Conservation (phyloP, 345 rosid genomes). For the Turritis glabra region DNA sequence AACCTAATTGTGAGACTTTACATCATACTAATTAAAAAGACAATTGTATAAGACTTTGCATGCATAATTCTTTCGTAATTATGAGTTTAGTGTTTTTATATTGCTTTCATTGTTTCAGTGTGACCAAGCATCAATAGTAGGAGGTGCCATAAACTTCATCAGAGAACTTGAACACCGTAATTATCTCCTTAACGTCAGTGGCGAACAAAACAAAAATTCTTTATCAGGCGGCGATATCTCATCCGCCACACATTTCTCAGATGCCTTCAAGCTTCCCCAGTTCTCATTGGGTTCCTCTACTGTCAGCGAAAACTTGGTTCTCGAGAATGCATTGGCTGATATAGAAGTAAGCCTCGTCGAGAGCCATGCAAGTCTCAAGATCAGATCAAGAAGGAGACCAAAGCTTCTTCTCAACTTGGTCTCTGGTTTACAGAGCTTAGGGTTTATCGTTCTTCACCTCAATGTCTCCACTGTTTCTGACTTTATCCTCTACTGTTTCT, state of each 20-base stretch:
- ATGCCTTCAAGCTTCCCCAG: conserved; percentile 70
- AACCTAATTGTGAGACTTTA: neutral
- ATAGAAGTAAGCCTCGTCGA: conserved; percentile 87
- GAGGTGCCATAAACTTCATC: conserved; percentile 56
- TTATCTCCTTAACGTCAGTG: conserved; percentile 24
- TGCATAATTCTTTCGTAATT: neutral
- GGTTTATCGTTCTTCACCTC: conserved; percentile 76
- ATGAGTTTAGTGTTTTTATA: neutral
- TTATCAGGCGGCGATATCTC: neutral
- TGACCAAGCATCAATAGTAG: conserved; percentile 60
- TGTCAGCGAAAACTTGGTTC: conserved; percentile 17
- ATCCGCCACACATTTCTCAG: conserved; percentile 45
- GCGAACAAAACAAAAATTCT: conserved; percentile 27
- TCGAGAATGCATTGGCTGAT: conserved; percentile 35
- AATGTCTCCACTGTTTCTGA: conserved; percentile 69
- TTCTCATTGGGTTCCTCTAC: conserved; percentile 42
- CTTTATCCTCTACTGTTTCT: conserved; percentile 68
- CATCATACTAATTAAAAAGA: neutral
- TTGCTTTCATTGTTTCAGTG: conserved; percentile 34
- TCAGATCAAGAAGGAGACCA: conserved; percentile 66
- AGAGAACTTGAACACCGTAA: conserved; percentile 55
- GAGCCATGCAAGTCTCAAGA: conserved; percentile 77
- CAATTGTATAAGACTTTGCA: neutral
- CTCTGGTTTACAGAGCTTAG: conserved; percentile 61
- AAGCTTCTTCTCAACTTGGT: conserved; percentile 72